phyloP scores from a whole-genome alignment of 192 early-diverging fungal species.

The Entophlyctis luteolus region DNA sequence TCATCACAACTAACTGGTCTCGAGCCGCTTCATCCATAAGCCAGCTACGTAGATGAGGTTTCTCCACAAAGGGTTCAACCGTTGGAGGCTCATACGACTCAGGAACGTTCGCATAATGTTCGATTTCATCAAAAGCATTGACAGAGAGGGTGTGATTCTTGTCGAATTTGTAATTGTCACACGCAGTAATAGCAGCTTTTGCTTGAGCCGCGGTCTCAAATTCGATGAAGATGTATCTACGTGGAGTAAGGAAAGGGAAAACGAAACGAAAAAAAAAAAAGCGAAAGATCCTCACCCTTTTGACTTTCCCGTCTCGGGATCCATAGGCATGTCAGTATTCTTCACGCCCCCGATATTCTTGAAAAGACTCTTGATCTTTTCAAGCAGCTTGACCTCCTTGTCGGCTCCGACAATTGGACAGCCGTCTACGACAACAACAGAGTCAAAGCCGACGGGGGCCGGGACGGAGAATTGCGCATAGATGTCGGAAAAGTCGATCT shows the following conservation, averaged over 20 bases:
- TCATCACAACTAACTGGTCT: constrained; percentile 89
- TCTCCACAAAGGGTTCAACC: constrained; percentile 61
- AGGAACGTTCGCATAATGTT: constrained; percentile 67
- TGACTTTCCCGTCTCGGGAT: constrained; percentile 61
- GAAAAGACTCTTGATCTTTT: constrained; percentile 71
- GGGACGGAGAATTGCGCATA: constrained; percentile 69
- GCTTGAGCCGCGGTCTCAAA: constrained; percentile 86
- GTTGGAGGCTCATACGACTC: constrained; percentile 74
- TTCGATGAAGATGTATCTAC: constrained; percentile 86
- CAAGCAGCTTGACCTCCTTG: constrained; percentile 83
- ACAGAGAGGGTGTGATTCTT: constrained; percentile 75
- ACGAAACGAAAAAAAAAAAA: neutral
- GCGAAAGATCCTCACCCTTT: constrained; percentile 65
- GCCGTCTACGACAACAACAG: constrained; percentile 88
- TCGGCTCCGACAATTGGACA: constrained; percentile 78
- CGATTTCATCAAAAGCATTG: constrained; percentile 90
- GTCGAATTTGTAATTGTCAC: constrained; percentile 77
- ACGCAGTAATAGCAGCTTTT: constrained; percentile 65
- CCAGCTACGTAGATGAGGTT: constrained; percentile 89
- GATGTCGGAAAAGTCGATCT: constrained; percentile 88
- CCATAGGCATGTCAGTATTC: constrained; percentile 86
- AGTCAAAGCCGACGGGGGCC: constrained; percentile 71
- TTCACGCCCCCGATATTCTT: constrained; percentile 73
- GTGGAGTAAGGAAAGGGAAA: neutral
- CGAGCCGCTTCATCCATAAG: constrained; percentile 76